A percentile compares a stretch with the other conserved stretches of the same genome.
These are phyloP conservation scores for Leccinum pseudoinsigne DNA, from an alignment of 1,284 basidiomycete genomes.

Conservation along the genomic window DNA sequence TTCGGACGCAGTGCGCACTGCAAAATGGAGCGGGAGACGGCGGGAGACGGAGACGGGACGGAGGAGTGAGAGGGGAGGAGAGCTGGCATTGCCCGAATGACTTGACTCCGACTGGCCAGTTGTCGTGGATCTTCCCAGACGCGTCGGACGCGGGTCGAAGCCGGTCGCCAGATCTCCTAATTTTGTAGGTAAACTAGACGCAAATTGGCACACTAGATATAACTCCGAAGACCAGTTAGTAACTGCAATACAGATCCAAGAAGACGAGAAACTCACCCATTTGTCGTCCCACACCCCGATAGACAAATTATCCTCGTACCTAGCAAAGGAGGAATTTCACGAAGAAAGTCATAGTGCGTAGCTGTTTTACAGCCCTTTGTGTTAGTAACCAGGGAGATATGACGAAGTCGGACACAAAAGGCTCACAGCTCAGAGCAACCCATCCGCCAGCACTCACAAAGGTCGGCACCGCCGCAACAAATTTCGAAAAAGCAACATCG, in stretches of 20 bases:
- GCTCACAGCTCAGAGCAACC: conserved; percentile 63
- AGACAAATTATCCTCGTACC: conserved; percentile 65
- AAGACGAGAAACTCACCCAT: conserved; percentile 57
- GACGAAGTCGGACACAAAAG: not conserved
- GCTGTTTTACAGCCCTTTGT: conserved; percentile 38
- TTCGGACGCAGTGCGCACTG: too few relatives aligned
- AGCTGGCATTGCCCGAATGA: too few relatives aligned
- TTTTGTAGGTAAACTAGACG: too few relatives aligned
- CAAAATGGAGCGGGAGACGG: too few relatives aligned
- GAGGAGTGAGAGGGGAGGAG: too few relatives aligned
- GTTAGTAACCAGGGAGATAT: not conserved
- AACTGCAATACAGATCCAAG: not conserved
- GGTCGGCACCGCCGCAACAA: conserved; percentile 53
- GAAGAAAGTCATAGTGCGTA: conserved; percentile 71
- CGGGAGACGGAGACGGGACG: too few relatives aligned
- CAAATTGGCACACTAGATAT: conserved; percentile 21
- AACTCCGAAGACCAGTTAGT: not conserved
- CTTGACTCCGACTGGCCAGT: too few relatives aligned
- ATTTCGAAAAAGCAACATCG: conserved; percentile 44
- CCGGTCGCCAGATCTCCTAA: too few relatives aligned
- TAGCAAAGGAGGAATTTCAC: conserved; percentile 72
- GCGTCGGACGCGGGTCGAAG: too few relatives aligned
- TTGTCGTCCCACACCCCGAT: conserved; percentile 81
- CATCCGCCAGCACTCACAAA: conserved; percentile 65
- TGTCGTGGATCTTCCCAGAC: too few relatives aligned